A percentile compares a stretch with the other conserved stretches of the same genome.
Evolutionary conservation across 768 basidiomycete genomes (phyloP).

Genomic region (Termitomyces heimii): DNA sequence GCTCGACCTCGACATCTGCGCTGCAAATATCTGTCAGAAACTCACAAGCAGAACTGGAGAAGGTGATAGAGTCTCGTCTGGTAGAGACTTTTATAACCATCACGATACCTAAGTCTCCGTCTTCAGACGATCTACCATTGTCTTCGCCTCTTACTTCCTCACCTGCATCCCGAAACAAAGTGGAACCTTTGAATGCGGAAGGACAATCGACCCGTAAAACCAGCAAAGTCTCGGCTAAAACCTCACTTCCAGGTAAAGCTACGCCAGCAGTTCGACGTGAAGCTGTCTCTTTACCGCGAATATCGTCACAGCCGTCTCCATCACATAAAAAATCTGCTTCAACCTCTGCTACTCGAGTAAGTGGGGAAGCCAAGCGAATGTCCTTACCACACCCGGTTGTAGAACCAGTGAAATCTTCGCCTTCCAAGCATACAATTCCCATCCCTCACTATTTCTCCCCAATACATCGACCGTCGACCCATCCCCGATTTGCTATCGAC

Average conservation of each 20-base stretch:
- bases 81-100: constrained; percentile 75
- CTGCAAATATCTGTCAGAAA: constrained; percentile 44
- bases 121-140: not conserved
- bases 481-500: constrained; percentile 70
- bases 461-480: constrained; percentile 78
- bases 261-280: constrained; percentile 17
- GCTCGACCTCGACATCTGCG: constrained; percentile 16
- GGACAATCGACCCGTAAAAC: constrained; percentile 11
- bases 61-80: constrained; percentile 62
- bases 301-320: constrained; percentile 6
- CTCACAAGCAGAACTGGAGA: constrained; percentile 66
- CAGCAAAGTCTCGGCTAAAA: constrained; percentile 11
- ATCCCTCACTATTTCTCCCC: constrained; percentile 69
- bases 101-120: constrained; percentile 26
- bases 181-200: constrained; percentile 13
- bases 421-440: constrained; percentile 22
- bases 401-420: constrained; percentile 8
- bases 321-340: constrained; percentile 23
- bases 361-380: constrained; percentile 15
- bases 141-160: constrained; percentile 3
- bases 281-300: constrained; percentile 8
- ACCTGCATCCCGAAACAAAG: not conserved
- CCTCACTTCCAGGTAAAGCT: constrained; percentile 17
- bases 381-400: constrained; percentile 7
- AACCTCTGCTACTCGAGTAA: constrained; percentile 15